Evolutionary conservation across 306 rosid species (phyloP).

Genomic region (Malus asiatica): DNA sequence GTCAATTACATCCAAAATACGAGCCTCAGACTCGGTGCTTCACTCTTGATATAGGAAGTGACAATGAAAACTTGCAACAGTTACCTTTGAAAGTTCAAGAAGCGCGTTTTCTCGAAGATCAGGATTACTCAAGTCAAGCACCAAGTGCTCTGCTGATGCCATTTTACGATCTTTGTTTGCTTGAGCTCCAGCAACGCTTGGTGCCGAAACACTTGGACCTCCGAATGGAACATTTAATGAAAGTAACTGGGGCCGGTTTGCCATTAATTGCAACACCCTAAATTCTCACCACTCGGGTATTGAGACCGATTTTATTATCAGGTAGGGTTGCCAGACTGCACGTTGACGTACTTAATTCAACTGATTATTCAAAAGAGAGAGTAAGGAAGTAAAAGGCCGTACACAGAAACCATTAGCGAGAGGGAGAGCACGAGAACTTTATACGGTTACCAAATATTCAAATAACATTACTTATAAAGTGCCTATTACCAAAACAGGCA

Average conservation of each 20-base stretch:
- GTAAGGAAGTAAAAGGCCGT: not conserved
- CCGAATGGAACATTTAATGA: constrained; percentile 40
- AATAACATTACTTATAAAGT: not conserved
- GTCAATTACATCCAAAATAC: not conserved
- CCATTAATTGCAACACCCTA: constrained; percentile 7
- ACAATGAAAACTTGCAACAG: not conserved
- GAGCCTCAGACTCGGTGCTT: not conserved
- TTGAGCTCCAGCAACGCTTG: constrained; percentile 24
- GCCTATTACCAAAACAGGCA: not conserved
- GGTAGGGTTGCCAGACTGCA: not conserved
- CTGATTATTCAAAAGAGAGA: not conserved
- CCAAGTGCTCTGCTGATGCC: constrained; percentile 57
- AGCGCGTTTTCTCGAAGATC: constrained; percentile 56
- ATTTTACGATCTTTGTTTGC: constrained; percentile 46
- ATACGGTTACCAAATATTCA: not conserved
- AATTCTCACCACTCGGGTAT: not conserved
- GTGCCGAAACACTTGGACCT: constrained; percentile 23
- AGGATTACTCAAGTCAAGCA: constrained; percentile 52
- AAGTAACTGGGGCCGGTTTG: constrained; percentile 17
- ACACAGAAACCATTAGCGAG: not conserved
- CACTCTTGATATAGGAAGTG: not conserved
- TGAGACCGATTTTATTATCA: not conserved
- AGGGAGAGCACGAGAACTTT: not conserved
- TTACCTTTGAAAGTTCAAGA: constrained; percentile 57
- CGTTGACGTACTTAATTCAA: not conserved